phyloP scores from a whole-genome alignment of 192 early-diverging fungal genomes.

The Coemansia sp. region DNA sequence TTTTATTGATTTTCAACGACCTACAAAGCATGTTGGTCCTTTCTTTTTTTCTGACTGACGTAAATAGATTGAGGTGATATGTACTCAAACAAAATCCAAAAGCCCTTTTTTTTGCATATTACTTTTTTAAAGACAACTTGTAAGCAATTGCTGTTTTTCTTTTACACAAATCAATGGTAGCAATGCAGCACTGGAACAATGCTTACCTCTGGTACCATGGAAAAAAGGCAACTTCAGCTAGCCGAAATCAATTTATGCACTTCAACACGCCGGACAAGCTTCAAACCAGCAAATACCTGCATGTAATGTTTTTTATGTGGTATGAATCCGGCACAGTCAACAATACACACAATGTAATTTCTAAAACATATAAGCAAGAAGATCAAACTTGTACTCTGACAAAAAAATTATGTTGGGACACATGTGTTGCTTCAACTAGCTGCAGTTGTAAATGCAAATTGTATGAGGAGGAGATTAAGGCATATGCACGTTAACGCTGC shows the following conservation, averaged over 20 bases:
- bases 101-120: background rate
- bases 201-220: background rate
- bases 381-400: background rate
- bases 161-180: background rate
- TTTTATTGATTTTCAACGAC: background rate
- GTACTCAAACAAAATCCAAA: background rate
- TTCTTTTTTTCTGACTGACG: background rate
- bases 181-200: background rate
- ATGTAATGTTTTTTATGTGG: background rate
- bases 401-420: background rate
- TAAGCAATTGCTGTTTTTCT: background rate
- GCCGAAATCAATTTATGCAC: background rate
- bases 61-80: background rate
- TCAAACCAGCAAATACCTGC: background rate
- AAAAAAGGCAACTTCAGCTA: background rate
- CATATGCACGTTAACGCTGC: background rate
- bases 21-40: background rate
- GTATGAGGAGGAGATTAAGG: background rate
- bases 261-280: background rate
- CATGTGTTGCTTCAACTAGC: background rate
- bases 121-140: background rate
- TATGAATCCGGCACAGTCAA: background rate
- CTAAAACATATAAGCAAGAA: background rate
- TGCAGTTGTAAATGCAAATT: slow-evolving; percentile 1
- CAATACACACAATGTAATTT: background rate